A percentile compares a stretch with the other conserved stretches of the same genome.
Evolutionary conservation across 169 alveolate genomes (phyloP).

Genomic region (Perkinsus chesapeaki): DNA sequence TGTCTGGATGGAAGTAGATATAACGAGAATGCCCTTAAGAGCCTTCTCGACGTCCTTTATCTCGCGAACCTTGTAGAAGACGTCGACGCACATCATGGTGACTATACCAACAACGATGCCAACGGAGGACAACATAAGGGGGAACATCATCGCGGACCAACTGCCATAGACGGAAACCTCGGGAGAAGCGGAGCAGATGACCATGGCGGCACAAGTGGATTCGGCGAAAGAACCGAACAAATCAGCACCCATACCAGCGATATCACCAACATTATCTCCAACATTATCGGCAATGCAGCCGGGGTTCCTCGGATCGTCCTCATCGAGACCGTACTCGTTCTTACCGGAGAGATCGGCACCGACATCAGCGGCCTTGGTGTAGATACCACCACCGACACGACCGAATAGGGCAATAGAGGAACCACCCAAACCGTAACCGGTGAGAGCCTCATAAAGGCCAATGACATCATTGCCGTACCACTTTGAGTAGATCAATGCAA

Average conservation of each 20-base stretch:
- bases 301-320: conserved; percentile 67
- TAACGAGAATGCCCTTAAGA: conserved; percentile 53
- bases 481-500: conserved; percentile 34
- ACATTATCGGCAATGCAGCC: conserved; percentile 73
- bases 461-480: conserved; percentile 20
- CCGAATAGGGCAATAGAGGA: conserved; percentile 62
- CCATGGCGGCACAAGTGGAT: conserved; percentile 69
- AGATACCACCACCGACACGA: conserved; percentile 73
- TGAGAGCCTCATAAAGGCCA: conserved; percentile 39
- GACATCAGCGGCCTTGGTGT: conserved; percentile 70
- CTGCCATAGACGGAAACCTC: conserved; percentile 17
- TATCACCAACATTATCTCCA: conserved; percentile 74
- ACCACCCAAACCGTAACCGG: conserved; percentile 70
- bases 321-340: conserved; percentile 62
- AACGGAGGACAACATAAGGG: conserved; percentile 50
- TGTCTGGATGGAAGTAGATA: conserved; percentile 67
- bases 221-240: conserved; percentile 74
- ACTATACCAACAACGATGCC: conserved; percentile 53
- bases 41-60: conserved; percentile 50
- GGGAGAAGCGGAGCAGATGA: conserved; percentile 49
- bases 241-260: conserved; percentile 80
- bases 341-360: conserved; percentile 70
- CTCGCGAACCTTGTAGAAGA: conserved; percentile 35
- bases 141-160: conserved; percentile 35
- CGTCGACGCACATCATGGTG: conserved; percentile 50